phyloP scores from a whole-genome alignment of 1,284 basidiomycete species.

The Apiotrichum veenhuisii region DNA sequence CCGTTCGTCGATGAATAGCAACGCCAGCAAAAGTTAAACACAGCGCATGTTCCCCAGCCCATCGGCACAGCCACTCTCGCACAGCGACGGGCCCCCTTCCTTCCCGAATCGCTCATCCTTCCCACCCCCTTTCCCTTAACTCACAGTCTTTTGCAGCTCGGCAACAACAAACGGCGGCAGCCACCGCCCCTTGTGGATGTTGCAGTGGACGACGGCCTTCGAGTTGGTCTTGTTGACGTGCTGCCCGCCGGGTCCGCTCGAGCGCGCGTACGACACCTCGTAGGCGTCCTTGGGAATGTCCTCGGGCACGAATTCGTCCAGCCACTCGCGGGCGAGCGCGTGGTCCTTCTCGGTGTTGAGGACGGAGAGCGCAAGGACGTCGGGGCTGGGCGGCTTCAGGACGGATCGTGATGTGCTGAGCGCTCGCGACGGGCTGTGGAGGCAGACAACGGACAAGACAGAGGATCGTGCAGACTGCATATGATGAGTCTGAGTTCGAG shows the following conservation, averaged over 20 bases:
- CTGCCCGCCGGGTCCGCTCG: slow-evolving; percentile 49
- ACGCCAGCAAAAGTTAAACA: neutral
- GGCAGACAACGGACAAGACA: neutral
- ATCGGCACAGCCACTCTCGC: too few species aligned
- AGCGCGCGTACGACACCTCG: slow-evolving; percentile 37
- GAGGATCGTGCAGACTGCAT: too few species aligned
- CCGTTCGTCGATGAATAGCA: neutral
- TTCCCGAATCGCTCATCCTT: neutral
- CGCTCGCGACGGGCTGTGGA: neutral
- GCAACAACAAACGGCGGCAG: slow-evolving; percentile 40
- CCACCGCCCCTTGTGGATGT: slow-evolving; percentile 33
- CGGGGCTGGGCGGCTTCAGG: neutral
- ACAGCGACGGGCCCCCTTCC: too few species aligned
- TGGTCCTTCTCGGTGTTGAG: slow-evolving; percentile 26
- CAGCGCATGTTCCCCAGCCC: neutral
- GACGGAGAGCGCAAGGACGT: slow-evolving; percentile 13
- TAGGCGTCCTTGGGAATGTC: slow-evolving; percentile 42
- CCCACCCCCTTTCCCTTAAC: slow-evolving; percentile 9
- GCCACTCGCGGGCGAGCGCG: slow-evolving; percentile 31
- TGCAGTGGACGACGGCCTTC: slow-evolving; percentile 42
- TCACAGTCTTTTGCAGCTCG: slow-evolving; percentile 36
- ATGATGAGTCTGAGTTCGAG: too few species aligned
- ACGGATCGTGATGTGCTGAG: neutral
- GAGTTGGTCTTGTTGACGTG: slow-evolving; percentile 51
- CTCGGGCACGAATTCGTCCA: slow-evolving; percentile 30